Evolutionary conservation across 2,329 filamentous ascomycete species (phyloP).

Genomic region (Orbilia oligospora): DNA sequence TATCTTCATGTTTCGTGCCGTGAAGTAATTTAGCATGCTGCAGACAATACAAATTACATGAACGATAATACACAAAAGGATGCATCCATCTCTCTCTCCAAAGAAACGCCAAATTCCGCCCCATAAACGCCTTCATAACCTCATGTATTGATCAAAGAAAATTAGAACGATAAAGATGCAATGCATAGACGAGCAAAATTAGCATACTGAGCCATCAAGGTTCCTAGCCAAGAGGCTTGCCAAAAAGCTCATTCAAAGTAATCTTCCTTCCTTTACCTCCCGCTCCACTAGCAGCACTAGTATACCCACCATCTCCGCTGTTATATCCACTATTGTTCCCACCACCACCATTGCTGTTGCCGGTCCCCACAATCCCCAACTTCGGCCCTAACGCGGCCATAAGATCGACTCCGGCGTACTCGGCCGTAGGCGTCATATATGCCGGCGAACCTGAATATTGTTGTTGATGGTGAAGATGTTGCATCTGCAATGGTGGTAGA

Average conservation of each 20-base stretch:
- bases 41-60: too few species aligned
- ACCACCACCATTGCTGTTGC: too few species aligned
- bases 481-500: conserved; percentile 25
- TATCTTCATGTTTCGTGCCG: too few species aligned
- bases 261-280: conserved; percentile 48
- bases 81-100: too few species aligned
- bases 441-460: conserved; percentile 26
- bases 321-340: conserved; percentile 47
- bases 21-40: too few species aligned
- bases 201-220: neutral
- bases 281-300: conserved; percentile 35
- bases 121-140: neutral
- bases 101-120: neutral
- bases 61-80: too few species aligned
- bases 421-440: conserved; percentile 40
- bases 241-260: conserved; percentile 45
- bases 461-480: conserved; percentile 5
- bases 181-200: neutral
- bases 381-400: conserved; percentile 58
- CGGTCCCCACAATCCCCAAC: conserved; percentile 25
- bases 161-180: neutral
- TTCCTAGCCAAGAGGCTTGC: conserved; percentile 35
- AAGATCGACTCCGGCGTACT: conserved; percentile 45
- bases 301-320: conserved; percentile 53
- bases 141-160: neutral